Conservation (phyloP, 2,329 filamentous ascomycete genomes). For the Talaromyces atroroseus region DNA sequence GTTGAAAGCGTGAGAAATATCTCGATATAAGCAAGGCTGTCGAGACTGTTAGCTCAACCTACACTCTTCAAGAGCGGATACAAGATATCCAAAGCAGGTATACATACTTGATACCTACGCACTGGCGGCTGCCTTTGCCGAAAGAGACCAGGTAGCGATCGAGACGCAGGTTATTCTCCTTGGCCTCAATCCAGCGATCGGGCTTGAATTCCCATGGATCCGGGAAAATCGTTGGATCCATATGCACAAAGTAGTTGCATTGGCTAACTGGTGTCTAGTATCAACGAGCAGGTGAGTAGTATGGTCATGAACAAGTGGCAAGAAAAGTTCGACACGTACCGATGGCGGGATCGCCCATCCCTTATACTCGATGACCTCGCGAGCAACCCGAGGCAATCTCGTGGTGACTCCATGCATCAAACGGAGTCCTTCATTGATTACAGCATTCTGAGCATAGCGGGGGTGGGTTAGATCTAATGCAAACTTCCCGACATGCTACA, state of each 20-base stretch:
- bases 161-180: conserved; percentile 26
- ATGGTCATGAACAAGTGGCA: not conserved
- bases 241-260: conserved; percentile 31
- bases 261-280: conserved; percentile 32
- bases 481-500: too few species aligned
- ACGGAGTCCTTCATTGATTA: conserved; percentile 32
- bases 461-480: not conserved
- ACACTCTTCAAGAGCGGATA: not conserved
- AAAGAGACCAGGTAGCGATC: conserved; percentile 36
- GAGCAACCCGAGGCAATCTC: conserved; percentile 27
- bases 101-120: conserved; percentile 40
- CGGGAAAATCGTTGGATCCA: conserved; percentile 34
- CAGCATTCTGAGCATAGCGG: conserved; percentile 18
- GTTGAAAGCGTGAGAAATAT: conserved; percentile 26
- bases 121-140: conserved; percentile 39
- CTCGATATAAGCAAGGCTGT: conserved; percentile 30
- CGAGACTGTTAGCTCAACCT: not conserved
- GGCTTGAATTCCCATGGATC: conserved; percentile 31
- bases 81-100: not conserved
- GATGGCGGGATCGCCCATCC: conserved; percentile 28
- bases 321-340: not conserved
- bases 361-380: conserved; percentile 25
- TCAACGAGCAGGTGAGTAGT: not conserved
- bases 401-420: conserved; percentile 26
- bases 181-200: conserved; percentile 34